phyloP scores from a whole-genome alignment of 345 rosid genomes.

The Corchorus capsularis region DNA sequence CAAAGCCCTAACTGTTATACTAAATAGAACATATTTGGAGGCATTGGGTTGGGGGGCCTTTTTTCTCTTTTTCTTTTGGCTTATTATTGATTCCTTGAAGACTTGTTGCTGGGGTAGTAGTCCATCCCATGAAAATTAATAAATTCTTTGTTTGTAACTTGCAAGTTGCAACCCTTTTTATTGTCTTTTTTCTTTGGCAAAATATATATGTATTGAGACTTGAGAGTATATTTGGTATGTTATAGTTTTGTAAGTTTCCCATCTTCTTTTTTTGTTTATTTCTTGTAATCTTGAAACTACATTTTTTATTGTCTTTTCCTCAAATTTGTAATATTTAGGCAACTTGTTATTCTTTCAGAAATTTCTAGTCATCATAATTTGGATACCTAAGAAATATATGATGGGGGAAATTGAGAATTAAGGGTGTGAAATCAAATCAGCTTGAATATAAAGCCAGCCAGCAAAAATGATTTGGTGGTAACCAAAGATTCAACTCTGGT shows the following conservation, averaged over 20 bases:
- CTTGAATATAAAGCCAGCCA: not conserved
- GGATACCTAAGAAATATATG: not conserved
- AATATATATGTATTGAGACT: not conserved
- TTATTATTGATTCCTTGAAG: conserved; percentile 5
- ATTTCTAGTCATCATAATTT: not conserved
- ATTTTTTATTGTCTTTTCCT: not conserved
- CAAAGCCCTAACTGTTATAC: not conserved
- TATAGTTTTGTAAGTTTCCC: no score
- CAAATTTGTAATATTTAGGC: not conserved
- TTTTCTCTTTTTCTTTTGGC: not conserved
- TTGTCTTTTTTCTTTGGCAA: not conserved
- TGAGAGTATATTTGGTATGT: no score
- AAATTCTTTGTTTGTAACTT: not conserved
- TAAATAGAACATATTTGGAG: not conserved
- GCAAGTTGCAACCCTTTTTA: not conserved
- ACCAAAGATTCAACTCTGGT: not conserved
- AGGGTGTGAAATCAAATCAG: not conserved
- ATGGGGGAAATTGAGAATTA: not conserved
- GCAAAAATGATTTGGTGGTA: not conserved
- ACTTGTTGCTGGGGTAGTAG: no score
- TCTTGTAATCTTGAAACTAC: no score
- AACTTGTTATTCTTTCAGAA: not conserved
- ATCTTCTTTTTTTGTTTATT: no score
- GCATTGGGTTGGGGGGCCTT: not conserved
- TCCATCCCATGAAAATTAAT: not conserved